Base-by-base conservation (phyloP, 257 asterid species). In the Striga asiatica region DNA sequence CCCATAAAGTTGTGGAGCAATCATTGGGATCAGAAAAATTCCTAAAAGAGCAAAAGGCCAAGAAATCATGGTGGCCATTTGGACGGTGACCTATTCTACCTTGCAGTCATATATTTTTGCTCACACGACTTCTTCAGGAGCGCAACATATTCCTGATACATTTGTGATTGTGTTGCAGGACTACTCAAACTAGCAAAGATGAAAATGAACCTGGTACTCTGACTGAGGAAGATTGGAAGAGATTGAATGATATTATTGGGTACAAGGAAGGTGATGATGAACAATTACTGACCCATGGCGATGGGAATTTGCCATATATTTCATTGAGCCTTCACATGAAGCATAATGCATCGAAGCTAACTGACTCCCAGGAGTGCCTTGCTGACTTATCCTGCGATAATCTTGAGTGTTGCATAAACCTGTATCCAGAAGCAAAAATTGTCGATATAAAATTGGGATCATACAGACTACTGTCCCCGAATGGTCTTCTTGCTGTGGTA, bases 401-500 rank as follows among this genome's bases (percentile, higher is more conserved):
- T 71, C 89, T 91, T 67, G 97, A 78, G 46, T 82, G 97, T 64
- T 80, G 42, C 71, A 71, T 87, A 58, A 81, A 72, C 61, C 76
- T 91, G 20, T 87, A 78, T 68, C 67, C 88, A 5, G 97, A 87
- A 76, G 71, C 95, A 46, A 84, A 87, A 74, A 69, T 59, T 71
- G 76, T 91, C 45, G 83, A 84, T 58, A 58, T 87, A 66, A 88
- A 81, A 74, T 73, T 91, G 79, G 98, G 98, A 16, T 87, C 98
- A 42, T 91, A 84, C 78, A 87, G 82, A 61, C 78, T 91, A 46
- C 65, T 78, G 64, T 91, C 95, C 37, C 95, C 98, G 47, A 79
- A 77, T 77, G 98, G 98, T 63, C 85, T 87, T 76, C 89, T 91
- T 67, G 95, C 98, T 48, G 93, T 76, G 88, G 98, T 79, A 66